Conservation (phyloP, 305 asterid genomes). For the Fraxinus paxiana region DNA sequence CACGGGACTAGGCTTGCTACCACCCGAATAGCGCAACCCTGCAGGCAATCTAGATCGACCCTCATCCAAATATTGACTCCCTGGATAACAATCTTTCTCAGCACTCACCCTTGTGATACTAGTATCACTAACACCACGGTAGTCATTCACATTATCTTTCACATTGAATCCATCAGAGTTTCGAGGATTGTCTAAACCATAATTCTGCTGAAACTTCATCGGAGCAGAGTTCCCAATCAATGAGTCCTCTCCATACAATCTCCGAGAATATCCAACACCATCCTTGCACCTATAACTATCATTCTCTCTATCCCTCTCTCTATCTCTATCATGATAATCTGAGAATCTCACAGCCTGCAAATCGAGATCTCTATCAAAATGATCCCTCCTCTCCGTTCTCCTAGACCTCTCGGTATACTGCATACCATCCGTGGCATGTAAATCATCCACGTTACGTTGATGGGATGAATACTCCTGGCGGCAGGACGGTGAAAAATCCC, state of each 20-base stretch:
- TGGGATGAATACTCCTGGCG: constrained; percentile 14
- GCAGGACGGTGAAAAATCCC: constrained; percentile 23
- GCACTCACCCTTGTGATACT: constrained; percentile 24
- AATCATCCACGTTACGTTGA: constrained; percentile 16
- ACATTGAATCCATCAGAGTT: constrained; percentile 26
- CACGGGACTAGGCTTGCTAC: constrained; percentile 17
- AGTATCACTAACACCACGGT: constrained; percentile 30
- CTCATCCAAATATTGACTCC: constrained; percentile 16
- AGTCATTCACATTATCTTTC: constrained; percentile 24
- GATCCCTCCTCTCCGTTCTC: constrained; percentile 26
- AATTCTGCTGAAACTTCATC: constrained; percentile 30
- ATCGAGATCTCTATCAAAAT: constrained; percentile 21
- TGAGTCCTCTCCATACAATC: constrained; percentile 25
- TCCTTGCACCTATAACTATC: constrained; percentile 24
- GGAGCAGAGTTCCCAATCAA: constrained; percentile 33
- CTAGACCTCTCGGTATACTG: constrained; percentile 24
- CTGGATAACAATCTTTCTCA: constrained; percentile 31
- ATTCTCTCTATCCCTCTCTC: constrained; percentile 27
- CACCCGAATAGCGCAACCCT: constrained; percentile 19
- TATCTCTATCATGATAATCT: constrained; percentile 22
- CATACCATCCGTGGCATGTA: not conserved
- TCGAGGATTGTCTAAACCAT: constrained; percentile 30
- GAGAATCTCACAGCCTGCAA: constrained; percentile 20
- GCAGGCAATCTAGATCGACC: constrained; percentile 25
- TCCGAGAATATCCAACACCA: constrained; percentile 24